phyloP scores from a whole-genome alignment of 2,329 filamentous ascomycete genomes.

The Bipolaris bicolor region DNA sequence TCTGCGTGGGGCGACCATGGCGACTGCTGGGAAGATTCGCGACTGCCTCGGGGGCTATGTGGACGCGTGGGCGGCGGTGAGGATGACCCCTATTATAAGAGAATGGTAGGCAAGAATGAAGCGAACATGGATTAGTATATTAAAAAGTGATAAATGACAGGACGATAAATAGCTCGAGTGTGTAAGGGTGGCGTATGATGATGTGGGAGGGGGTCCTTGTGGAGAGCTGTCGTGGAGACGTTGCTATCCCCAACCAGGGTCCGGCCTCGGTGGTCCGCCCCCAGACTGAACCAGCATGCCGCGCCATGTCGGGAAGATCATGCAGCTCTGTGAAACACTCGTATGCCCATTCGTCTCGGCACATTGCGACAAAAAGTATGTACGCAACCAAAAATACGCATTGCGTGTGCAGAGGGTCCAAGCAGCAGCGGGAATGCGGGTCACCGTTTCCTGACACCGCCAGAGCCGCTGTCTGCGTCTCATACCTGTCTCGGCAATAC shows the following conservation, averaged over 20 bases:
- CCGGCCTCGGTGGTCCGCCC: constrained; percentile 15
- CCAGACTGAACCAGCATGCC: not conserved
- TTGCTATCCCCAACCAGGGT: constrained; percentile 35
- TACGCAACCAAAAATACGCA: not conserved
- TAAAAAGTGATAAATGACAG: constrained; percentile 2
- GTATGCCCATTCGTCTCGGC: not conserved
- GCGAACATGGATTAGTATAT: constrained; percentile 9
- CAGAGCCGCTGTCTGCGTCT: constrained; percentile 17
- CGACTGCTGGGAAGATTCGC: constrained; percentile 29
- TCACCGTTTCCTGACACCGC: constrained; percentile 14
- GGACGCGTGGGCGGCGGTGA: constrained; percentile 4
- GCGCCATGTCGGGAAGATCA: constrained; percentile 3
- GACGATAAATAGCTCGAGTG: constrained; percentile 2
- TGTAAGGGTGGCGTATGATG: not conserved
- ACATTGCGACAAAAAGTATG: not conserved
- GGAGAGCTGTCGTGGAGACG: constrained; percentile 30
- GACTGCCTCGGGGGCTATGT: constrained; percentile 20
- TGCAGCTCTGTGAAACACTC: not conserved
- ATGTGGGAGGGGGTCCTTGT: constrained; percentile 34
- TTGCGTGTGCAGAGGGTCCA: not conserved
- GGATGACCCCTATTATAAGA: constrained; percentile 10
- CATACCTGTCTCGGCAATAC: constrained; percentile 11
- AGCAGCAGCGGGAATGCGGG: constrained; percentile 7
- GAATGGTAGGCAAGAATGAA: constrained; percentile 8
- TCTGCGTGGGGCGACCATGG: constrained; percentile 62